Evolutionary conservation across 208 protist genomes (phyloP), one percentile per base, ranked within the genome.

Genomic region (Zelonia costaricensis): DNA sequence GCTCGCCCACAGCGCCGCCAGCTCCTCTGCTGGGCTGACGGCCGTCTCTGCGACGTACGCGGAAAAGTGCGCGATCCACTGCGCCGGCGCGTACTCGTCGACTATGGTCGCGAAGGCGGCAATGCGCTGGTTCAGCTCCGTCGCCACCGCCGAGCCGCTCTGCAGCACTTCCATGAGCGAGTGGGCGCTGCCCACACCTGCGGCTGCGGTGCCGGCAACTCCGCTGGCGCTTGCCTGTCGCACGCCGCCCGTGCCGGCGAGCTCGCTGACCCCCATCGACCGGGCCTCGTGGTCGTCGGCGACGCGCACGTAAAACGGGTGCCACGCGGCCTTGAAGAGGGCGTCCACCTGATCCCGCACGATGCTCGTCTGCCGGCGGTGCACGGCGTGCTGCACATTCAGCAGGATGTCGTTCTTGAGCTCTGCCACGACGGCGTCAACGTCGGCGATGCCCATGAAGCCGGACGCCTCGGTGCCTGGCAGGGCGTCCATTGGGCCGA

Each of bases 281-380:
- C 76, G 76, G 13, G 72, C 45, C 66, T 91, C 84, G 67, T 83
- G 80, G 45, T 79, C 80, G 80, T 91, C 84, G 18, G 84, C 79
- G 13, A 87, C 48, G 18, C 76, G 76, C 8, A 83, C 66, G 65
- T 84, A 81, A 61, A 69, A 85, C 12, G 69, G 70, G 47, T 83
- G 76, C 84, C 84, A 91, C 1, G 80, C 56, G 25, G 74, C 66
- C 58, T 82, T 82, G 48, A 86, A 83, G 46, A 91, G 70, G 18
- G 56, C 63, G 49, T 82, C 69, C 25, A 80, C 75, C 39, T 77
- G 84, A 25, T 82, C 68, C n/a, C 76, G 78, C 58, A 87, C 59
- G 9, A 74, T 44, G 35, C 80, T 64, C 40, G 76, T 76, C 49
- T 86, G 80, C n/a, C 75, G 79, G 43, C 68, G 75, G 60, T 91